Conservation (phyloP, 208 protist species). For the Trypanosomatidae sp. region DNA sequence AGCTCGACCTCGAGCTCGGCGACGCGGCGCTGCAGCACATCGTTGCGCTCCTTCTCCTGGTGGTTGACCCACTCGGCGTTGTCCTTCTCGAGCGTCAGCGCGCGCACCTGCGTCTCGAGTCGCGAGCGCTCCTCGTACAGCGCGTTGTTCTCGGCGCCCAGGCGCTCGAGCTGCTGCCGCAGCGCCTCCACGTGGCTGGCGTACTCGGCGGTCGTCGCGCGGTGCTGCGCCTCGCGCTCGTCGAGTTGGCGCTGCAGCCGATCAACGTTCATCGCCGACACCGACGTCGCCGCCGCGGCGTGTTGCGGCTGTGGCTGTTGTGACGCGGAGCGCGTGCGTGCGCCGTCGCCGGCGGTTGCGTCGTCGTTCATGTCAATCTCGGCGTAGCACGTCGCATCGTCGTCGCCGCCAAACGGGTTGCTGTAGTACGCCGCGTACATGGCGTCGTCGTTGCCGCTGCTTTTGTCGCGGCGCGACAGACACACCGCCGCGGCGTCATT, state of each 20-base stretch:
- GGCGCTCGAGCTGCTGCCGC: constrained; percentile 19
- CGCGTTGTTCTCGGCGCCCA: constrained; percentile 32
- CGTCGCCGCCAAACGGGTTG: constrained; percentile 47
- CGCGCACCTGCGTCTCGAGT: constrained; percentile 29
- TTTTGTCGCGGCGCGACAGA: no score
- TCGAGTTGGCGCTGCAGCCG: neutral
- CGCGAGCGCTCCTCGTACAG: constrained; percentile 20
- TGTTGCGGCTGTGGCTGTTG: constrained; percentile 2
- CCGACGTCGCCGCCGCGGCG: neutral
- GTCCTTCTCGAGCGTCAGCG: constrained; percentile 47
- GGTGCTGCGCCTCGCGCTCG: constrained; percentile 4
- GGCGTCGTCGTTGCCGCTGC: no score
- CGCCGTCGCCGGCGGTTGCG: neutral
- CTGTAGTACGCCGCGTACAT: no score
- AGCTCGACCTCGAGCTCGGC: constrained; percentile 24
- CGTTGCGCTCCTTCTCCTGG: constrained; percentile 37
- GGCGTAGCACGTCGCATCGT: constrained; percentile 50
- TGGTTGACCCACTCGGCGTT: constrained; percentile 29
- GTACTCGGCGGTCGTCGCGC: constrained; percentile 5
- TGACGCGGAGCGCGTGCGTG: neutral
- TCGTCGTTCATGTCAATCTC: constrained; percentile 14
- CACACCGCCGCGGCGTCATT: no score
- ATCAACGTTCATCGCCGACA: neutral
- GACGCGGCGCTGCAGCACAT: constrained; percentile 22
- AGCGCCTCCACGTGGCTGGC: constrained; percentile 29